Evolutionary conservation across 2,329 filamentous ascomycete species (phyloP), one percentile per base, ranked within the genome.

Genomic region (Neonectria faginata): DNA sequence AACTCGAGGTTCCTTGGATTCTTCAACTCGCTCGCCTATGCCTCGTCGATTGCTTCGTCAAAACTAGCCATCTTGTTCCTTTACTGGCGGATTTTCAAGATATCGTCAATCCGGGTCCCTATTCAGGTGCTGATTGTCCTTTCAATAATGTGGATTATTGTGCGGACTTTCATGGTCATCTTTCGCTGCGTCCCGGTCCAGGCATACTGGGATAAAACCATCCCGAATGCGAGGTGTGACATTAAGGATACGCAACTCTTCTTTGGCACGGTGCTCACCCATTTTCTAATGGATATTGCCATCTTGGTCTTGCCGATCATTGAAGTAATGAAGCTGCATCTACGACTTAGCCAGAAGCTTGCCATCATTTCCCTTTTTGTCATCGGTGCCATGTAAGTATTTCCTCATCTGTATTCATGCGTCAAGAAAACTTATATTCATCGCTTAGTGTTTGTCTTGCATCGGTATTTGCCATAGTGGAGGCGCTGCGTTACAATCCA

Each of bases 161-260:
- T 77, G 2, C 65, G 75, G 2, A 77, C 74, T 0, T 77, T 79
- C 36, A 69, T 79, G 53, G 71, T 73, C 0, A 74, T 75, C 3
- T 79, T 80, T 22, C 75, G 75, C 22, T 80, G 78, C 48, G 41
- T 76, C 10, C 79, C 79, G 0, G 68, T 79, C 1, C 73, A 76
- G 4, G 72, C 70, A 1, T 79, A 77, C 41, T 80, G 78, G 79
- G 72, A 76, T 12, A 68, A 73, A 14, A 60, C 65, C 0, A 73
- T 79, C 3, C 41, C 63, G 9, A 67, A 71, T n/a, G 72, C 69
- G 0, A 59, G 61, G 1, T 80, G 79, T 63, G 69, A 60, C 12
- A 78, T 79, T 57, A 72, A 78, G 22, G 75, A 74, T 36, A 62
- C 67, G 0, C 71, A 74, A 2, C 78, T 77, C 58, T 78, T 78